Base-by-base conservation (phyloP, 371 early-diverging fungal species). In the Saksenaea vasiformis region DNA sequence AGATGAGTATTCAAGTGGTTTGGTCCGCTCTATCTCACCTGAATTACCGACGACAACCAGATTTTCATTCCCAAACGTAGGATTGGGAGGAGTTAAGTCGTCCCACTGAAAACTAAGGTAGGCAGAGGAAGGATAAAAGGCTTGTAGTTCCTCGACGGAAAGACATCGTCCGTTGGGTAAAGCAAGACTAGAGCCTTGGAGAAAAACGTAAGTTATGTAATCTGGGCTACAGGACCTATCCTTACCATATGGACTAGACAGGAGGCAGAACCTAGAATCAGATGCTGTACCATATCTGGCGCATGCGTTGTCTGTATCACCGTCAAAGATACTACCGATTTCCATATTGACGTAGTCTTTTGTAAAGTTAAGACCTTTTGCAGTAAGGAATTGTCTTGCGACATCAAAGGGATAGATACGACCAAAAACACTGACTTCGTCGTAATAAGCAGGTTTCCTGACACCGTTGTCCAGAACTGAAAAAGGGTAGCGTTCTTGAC, bases 271-370 rank as follows among this genome's bases (percentile, higher is more conserved):
- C 63, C 43, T 7, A 62, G n/a, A n/a, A n/a, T n/a, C 56, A n/a
- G 58, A 38, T 24, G 60, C 65, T 27, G 59, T 64, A 56, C 68
- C 69, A 62, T 67, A 83, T 1, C 31, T 4, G 0, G 56, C 7
- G 58, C 87, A 86, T 27, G 76, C 75, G 17, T 62, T 68, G 4
- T 28, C 54, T 0, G 71, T 70, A 63, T 72, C 78, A 22, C 80
- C 84, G 53, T 74, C 72, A 71, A 86, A 86, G 22, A 86, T 79
- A 4, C 65, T 31, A 8, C 79, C 70, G 56, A 86, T 71, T 51
- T 86, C 87, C 22, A 72, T 72, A 39, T 74, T 83, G 17, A 71
- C 73, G 41, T 78, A 86, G 53, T 85, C 87, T 13, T 62, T 72
- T 15, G 79, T 76, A 41, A 86, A 54, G 41, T 74, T 76, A 37